phyloP scores from a whole-genome alignment of 2,329 filamentous ascomycete genomes.

The Aureobasidium sp. region DNA sequence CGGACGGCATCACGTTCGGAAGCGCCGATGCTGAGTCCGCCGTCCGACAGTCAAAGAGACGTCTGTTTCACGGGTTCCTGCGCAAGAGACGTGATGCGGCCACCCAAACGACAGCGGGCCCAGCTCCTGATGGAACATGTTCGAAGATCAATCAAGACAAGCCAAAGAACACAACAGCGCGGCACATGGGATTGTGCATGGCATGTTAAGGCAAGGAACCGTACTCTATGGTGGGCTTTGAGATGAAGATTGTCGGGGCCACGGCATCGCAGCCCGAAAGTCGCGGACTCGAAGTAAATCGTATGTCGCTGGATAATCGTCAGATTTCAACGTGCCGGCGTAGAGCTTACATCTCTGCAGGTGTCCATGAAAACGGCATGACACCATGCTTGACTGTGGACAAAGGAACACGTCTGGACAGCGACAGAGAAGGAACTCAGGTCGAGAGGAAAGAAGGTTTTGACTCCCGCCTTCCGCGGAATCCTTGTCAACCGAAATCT shows the following conservation, averaged over 20 bases:
- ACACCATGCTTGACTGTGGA: too few relatives aligned
- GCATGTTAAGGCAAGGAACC: background rate
- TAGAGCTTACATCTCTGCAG: too few relatives aligned
- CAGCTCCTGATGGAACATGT: background rate
- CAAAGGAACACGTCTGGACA: too few relatives aligned
- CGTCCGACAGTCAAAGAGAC: background rate
- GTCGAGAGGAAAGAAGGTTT: background rate
- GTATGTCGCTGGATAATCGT: too few relatives aligned
- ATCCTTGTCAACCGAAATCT: background rate
- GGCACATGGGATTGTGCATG: background rate
- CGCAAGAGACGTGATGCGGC: background rate
- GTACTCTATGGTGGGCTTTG: too few relatives aligned
- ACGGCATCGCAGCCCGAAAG: background rate
- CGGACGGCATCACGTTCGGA: background rate
- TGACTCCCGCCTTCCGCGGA: background rate
- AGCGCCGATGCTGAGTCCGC: background rate
- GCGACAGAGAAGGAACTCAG: too few relatives aligned
- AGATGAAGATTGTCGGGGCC: background rate
- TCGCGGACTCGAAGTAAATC: background rate
- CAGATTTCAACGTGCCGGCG: too few relatives aligned
- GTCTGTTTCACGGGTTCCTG: constrained; percentile 3
- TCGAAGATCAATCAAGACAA: background rate
- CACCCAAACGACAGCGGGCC: background rate
- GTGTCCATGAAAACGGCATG: too few relatives aligned
- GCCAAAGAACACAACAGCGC: background rate